Evolutionary conservation across 192 early-diverging fungal genomes (phyloP), one percentile per base, ranked within the genome.

Genomic region (Backusella morwellensis): DNA sequence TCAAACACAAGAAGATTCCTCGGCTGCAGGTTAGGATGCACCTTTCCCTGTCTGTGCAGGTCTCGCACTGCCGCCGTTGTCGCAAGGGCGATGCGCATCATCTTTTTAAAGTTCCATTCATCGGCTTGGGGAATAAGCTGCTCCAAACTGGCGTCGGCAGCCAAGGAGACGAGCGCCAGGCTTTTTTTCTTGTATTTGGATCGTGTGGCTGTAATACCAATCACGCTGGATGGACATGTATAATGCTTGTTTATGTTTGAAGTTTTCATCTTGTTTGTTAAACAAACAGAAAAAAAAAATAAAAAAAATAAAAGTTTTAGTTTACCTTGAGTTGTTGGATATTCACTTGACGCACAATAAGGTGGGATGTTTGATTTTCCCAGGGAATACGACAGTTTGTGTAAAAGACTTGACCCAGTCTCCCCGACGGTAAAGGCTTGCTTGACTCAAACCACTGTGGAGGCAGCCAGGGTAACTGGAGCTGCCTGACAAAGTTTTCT

Each of bases 61-160:
- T 70, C 68, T 23, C 36, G 7, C 21, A 70, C 68, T 9, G 68
- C 17, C 12, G 68, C 35, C 14, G 35, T 12, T 23, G 21, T 35
- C 4, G 38, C 11, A 19, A 70, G 21, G 12, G 68, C 35, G 21
- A 41, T 41, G n/a, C 68, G 35, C 19, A 35, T 41, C 3, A 70
- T 70, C 8, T 70, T 70, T 70, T 70, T 35, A 41, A 70, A 41
- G 19, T 3, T 70, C 35, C 35, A 70, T 23, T 70, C 35, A 38
- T 70, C 68, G 3, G 38, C 68, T 41, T 70, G 68, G 21, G 68
- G 68, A 41, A 70, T 70, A 14, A 70, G 38, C 23, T 70, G 68
- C 7, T 70, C 68, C 12, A 70, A 38, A 21, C 68, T 70, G 21
- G 35, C 19, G 12, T 70, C 68, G 7, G 38, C 35, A 5, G 68